A percentile compares a stretch with the other conserved stretches of the same genome.
phyloP scores from a whole-genome alignment of 768 basidiomycete genomes.

The Tylopilus balloui region DNA sequence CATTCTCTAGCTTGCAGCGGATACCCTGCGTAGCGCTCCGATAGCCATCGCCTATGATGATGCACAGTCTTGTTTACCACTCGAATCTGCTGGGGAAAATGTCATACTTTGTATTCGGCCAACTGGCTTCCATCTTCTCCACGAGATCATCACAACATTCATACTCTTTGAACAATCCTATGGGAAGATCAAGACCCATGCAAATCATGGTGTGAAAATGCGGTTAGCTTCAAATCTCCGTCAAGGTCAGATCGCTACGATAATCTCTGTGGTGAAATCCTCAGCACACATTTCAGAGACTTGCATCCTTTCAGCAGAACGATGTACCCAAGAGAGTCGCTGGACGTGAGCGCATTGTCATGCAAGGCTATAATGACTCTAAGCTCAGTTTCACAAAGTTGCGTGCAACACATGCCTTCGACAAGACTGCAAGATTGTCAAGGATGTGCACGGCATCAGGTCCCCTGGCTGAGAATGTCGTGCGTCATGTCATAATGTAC shows the following conservation, averaged over 20 bases:
- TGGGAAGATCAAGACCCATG: too few relatives aligned
- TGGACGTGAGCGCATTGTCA: constrained; percentile 1
- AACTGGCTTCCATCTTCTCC: constrained; percentile 18
- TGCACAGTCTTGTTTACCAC: not conserved
- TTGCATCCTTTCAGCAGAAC: not conserved
- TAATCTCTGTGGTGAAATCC: not conserved
- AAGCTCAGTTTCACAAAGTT: not conserved
- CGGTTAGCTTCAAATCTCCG: not conserved
- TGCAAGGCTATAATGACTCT: not conserved
- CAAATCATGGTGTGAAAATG: not conserved
- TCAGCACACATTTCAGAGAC: not conserved
- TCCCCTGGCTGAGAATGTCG: not conserved
- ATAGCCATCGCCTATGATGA: constrained; percentile 11
- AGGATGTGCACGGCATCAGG: not conserved
- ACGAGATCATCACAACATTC: constrained; percentile 17
- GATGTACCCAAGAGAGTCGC: not conserved
- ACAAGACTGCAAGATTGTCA: not conserved
- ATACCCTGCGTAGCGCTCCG: not conserved
- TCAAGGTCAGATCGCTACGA: not conserved
- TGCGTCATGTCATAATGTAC: constrained; percentile 1
- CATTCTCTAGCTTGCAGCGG: constrained; percentile 3
- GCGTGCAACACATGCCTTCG: not conserved
- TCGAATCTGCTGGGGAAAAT: not conserved
- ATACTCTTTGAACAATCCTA: constrained; percentile 8
- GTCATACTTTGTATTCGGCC: constrained; percentile 11